These are phyloP conservation scores for Nematodospora anomalae DNA, from an alignment of 1,139 yeast species.

Conservation along the genomic window DNA sequence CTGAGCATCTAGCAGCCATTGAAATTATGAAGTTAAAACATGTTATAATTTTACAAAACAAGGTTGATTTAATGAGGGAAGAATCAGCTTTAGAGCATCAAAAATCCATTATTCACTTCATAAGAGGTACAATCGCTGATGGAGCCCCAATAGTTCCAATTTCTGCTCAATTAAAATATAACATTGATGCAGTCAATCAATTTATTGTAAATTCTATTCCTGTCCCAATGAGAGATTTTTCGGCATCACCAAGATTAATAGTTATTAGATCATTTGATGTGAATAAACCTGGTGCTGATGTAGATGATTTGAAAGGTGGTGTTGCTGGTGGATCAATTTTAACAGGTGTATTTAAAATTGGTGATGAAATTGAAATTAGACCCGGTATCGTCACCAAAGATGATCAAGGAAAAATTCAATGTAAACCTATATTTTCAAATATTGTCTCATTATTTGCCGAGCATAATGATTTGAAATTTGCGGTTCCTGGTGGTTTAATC, in stretches of 20 bases:
- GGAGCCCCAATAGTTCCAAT: slow-evolving; percentile 99
- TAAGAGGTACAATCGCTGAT: slow-evolving; percentile 97
- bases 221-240: slow-evolving; percentile 92
- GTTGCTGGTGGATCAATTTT: slow-evolving; percentile 99
- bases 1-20: slow-evolving; percentile 98
- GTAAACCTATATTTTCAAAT: slow-evolving; percentile 93
- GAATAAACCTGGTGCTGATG: slow-evolving; percentile 97
- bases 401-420: slow-evolving; percentile 88
- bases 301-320: slow-evolving; percentile 97
- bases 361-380: slow-evolving; percentile 97
- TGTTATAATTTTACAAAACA: slow-evolving; percentile 93
- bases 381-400: slow-evolving; percentile 98
- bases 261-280: slow-evolving; percentile 99
- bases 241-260: slow-evolving; percentile 90
- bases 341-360: slow-evolving; percentile 94
- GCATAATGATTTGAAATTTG: slow-evolving; percentile 95
- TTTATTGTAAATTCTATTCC: slow-evolving; percentile 95
- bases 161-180: slow-evolving; percentile 97
- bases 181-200: slow-evolving; percentile 97
- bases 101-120: slow-evolving; percentile 85
- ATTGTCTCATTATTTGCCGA: slow-evolving; percentile 95
- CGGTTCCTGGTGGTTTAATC: slow-evolving; percentile 99
- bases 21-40: slow-evolving; percentile 98
- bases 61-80: slow-evolving; percentile 98
- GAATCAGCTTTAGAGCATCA: slow-evolving; percentile 95